Base-by-base conservation (phyloP, 2,329 filamentous ascomycete species). In the Colletotrichum viniferum region DNA sequence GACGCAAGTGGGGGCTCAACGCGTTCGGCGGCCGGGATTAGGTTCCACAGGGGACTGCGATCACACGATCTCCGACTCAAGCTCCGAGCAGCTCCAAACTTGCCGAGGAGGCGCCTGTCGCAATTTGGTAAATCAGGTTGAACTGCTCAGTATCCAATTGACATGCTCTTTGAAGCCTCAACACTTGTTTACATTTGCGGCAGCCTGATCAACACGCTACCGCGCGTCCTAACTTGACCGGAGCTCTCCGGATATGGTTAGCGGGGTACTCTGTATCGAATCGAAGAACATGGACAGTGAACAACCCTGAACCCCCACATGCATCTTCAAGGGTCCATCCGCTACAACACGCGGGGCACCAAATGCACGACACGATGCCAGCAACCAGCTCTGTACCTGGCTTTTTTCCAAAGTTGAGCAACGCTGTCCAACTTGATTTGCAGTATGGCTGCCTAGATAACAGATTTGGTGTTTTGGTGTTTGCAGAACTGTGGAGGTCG, bases 1-100 rank as follows among this genome's bases (percentile, higher is more conserved):
- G 73, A 52, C 73, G 69, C 62, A 73, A 38, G 73, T 75, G 73
- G 73, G 72, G 73, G 38, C 9, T 28, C 30, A 30, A 64, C 69
- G 73, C 73, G 73, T 69, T 55, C 32, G 55, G 69, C 58, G 55
- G 69, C 58, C 34, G 68, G 63, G 18, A 48, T 48, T 48, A 48
- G 26, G 14, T 52, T 14, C 56, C 55, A 48, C 69, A 68, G 63
- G 73, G 58, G 56, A 12, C 26, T 58, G 24, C 38, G 61, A 61
- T 63, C 73, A 52, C 69, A 64, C 73, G 73, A 73, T 75, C 73
- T 75, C 73, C 63, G 73, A 73, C 34, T 56, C 55, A 69, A 73
- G 63, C 73, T 75, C 73, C 73, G 73, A 75, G 70, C 43, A 63
- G 38, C 32, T 38, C 30, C 62, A 48, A 32, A 38, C 10, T n/a